Base-by-base conservation (phyloP, 2,329 filamentous ascomycete genomes). In the Ascochyta clinopodiicola region DNA sequence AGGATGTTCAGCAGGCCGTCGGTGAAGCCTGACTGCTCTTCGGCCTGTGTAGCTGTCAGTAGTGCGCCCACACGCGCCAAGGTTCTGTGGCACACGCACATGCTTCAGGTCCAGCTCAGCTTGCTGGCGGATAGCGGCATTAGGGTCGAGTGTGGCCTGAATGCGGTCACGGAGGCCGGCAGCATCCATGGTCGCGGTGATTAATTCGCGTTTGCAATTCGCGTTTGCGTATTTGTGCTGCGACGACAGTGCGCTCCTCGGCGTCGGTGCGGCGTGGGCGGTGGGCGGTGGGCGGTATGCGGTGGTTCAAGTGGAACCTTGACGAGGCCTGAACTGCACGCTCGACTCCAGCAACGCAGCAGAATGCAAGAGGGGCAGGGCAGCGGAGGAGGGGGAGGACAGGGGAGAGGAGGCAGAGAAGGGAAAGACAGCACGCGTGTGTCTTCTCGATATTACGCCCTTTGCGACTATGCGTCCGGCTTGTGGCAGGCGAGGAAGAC, bases 1-100 rank as follows among this genome's bases (percentile, higher is more conserved):
- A 98, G 82, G 71, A 99, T 92, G 75, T 96, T 91, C 70, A 97
- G 83, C 60, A 98, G 86, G 68, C 91, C 91, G 77, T 95, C 91
- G 74, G 91, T 89, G 78, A 99, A 98, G 64, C 93, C 93, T 59
- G 90, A 83, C 77, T 93, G 88, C 68, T 91, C 88, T 81, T 98
- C 94, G 75, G 95, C 92, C 92, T 97, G 61, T 39, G 35, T 34
- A 32, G 49, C 57, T 50, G 65, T 75, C 64, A 75, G 67, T 68
- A 51, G 36, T 24, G 44, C 34, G 32, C 17, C 39, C 22, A 36
- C 50, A 38, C 59, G 57, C 47, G 60, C 60, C 50, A 59, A 56
- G 43, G 29, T 44, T 50, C 43, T 38, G 22, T 40, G 53, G 45
- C 50, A 47, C 48, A 70, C 86, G 75, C 82, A 94, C 91, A 82